A percentile compares a stretch with the other conserved stretches of the same genome.
These are phyloP conservation scores for Clitocybe nebularis DNA, from an alignment of 1,284 basidiomycete genomes.

Conservation along the genomic window DNA sequence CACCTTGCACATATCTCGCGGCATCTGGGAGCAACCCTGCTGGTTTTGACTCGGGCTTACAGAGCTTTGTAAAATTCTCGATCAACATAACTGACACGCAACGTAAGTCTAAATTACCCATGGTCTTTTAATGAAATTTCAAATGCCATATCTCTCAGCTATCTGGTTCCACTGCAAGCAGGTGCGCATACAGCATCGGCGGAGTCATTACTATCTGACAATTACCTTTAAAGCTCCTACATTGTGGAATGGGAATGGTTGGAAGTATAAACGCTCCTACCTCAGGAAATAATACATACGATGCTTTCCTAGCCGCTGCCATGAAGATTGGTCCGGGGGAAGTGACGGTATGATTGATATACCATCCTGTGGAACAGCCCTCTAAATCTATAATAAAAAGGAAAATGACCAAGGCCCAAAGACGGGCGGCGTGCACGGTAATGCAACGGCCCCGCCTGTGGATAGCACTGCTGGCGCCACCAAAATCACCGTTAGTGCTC, in stretches of 20 bases:
- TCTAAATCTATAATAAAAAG: no score
- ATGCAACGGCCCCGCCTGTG: conserved; percentile 32
- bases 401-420: conserved; percentile 34
- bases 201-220: background rate
- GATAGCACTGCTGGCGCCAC: conserved; percentile 12
- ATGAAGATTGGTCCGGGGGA: conserved; percentile 28
- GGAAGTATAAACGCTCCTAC: conserved; percentile 62
- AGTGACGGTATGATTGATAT: background rate
- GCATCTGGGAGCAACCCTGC: conserved; percentile 29
- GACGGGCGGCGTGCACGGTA: conserved; percentile 37
- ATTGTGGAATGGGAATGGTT: conserved; percentile 61
- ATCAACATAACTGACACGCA: conserved; percentile 46
- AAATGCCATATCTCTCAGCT: conserved; percentile 28
- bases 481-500: conserved; percentile 16
- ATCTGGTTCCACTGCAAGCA: conserved; percentile 69
- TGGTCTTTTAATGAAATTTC: conserved; percentile 6
- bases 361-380: no score
- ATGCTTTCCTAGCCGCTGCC: conserved; percentile 42
- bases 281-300: conserved; percentile 51
- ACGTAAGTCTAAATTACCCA: conserved; percentile 28
- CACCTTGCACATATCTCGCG: conserved; percentile 45
- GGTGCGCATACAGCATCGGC: conserved; percentile 16
- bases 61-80: conserved; percentile 35
- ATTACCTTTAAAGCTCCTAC: conserved; percentile 24
- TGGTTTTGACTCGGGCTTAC: conserved; percentile 53